Evolutionary conservation across 331 rosid genomes (phyloP), one percentile per base, ranked within the genome.

Genomic region (Ulmus americana): DNA sequence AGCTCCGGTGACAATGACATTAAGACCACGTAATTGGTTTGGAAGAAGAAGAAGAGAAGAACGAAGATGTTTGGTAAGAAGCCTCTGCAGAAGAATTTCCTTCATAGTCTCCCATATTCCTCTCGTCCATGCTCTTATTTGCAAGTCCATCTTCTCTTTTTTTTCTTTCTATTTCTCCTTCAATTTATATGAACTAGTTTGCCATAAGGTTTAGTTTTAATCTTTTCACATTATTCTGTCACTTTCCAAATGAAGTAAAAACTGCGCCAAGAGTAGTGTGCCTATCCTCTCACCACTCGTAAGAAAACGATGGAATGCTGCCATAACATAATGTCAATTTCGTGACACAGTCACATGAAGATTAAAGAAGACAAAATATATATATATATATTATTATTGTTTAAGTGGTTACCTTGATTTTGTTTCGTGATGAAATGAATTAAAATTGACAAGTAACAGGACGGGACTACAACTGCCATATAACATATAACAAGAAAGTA

Each of bases 1-100:
- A 12, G 72, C 72, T 55, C 72, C 72, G 6, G 72, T 67, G 55
- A 67, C 64, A 22, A 67, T 56, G 18, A 67, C 72, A 55, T 67
- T 67, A 38, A 67, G 72, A 67, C 55, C 63, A 2, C 10, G 16
- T 35, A 67, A 55, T 10, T 44, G 45, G 64, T 20, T 18, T 7
- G 64, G 72, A 13, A 55, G 72, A 42, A 42, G 28, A 45, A 55
- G 55, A 44, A 56, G 64, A 44, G 72, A 57, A 10, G 63, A 55
- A 45, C 63, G 63, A 55, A 55, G 55, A 45, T 22, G 63, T 10
- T 67, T 45, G 14, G 64, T 54, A 5, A 45, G 10, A 16, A 67
- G n/a, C 46, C 22, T 67, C 43, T 67, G 72, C 10, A 55, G 44
- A 45, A 67, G 63, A 13, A 67, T 67, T 45, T 22, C 72, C 54